phyloP scores from a whole-genome alignment of 345 rosid species.

The Gossypium australe region DNA sequence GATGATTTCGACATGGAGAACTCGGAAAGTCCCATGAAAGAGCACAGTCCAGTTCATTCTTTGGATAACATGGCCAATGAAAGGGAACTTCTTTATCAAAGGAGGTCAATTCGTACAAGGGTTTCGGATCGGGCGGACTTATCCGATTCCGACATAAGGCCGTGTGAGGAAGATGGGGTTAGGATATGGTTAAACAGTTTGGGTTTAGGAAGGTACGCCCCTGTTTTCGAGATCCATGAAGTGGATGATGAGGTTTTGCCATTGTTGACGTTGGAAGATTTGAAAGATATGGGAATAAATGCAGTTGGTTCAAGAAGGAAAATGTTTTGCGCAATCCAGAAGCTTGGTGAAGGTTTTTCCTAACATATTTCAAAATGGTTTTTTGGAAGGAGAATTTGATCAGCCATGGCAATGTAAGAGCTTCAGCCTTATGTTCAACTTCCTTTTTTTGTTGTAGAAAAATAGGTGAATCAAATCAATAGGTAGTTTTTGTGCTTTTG shows the following conservation, averaged over 20 bases:
- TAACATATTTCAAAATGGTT: conserved; percentile 43
- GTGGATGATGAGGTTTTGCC: conserved; percentile 84
- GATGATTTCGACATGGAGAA: conserved; percentile 58
- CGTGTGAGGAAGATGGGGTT: conserved; percentile 47
- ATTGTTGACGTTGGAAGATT: conserved; percentile 76
- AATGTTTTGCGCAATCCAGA: conserved; percentile 71
- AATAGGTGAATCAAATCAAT: conserved; percentile 13
- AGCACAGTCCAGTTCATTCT: conserved; percentile 53
- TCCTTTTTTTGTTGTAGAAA: conserved; percentile 15
- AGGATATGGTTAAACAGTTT: conserved; percentile 60
- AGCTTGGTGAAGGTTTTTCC: conserved; percentile 69
- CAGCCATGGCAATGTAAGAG: conserved; percentile 45
- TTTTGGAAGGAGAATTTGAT: conserved; percentile 22
- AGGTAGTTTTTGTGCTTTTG: conserved; percentile 6
- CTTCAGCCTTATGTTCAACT: conserved; percentile 15
- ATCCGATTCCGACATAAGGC: conserved; percentile 45
- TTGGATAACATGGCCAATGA: conserved; percentile 50
- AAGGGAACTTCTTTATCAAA: conserved; percentile 34
- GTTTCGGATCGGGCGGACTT: conserved; percentile 32
- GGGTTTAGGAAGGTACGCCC: conserved; percentile 71
- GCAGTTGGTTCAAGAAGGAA: conserved; percentile 85
- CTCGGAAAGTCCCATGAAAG: conserved; percentile 63
- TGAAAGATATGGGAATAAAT: conserved; percentile 85
- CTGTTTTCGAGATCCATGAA: conserved; percentile 75
- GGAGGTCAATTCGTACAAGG: conserved; percentile 27